Conservation (phyloP, 176 grass and related monocot species). For the Raddia distichophylla region DNA sequence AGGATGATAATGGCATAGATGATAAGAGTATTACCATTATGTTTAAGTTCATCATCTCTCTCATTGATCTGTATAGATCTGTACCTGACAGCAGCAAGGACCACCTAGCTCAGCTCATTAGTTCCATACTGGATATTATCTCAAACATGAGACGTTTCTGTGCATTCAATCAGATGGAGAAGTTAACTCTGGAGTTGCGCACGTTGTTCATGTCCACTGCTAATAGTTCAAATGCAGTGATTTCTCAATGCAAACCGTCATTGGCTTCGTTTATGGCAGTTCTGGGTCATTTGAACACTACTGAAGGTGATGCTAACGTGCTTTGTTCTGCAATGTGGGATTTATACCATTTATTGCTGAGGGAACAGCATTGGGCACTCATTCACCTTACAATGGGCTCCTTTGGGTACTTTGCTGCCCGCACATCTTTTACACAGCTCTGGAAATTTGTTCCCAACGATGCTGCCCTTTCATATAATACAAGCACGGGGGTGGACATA, state of each 20-base stretch:
- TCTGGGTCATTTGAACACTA: slow-evolving; percentile 68
- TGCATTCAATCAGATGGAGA: slow-evolving; percentile 60
- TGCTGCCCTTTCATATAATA: slow-evolving; percentile 81
- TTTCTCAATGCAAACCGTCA: slow-evolving; percentile 72
- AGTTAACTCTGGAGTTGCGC: slow-evolving; percentile 65
- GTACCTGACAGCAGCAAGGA: slow-evolving; percentile 47
- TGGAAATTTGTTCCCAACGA: slow-evolving; percentile 82
- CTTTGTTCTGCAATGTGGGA: slow-evolving; percentile 68
- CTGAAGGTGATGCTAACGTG: slow-evolving; percentile 55
- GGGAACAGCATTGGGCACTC: slow-evolving; percentile 76
- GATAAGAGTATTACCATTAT: slow-evolving; percentile 51
- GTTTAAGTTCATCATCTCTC: slow-evolving; percentile 61
- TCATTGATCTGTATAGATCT: slow-evolving; percentile 69
- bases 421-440: slow-evolving; percentile 79
- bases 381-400: slow-evolving; percentile 70
- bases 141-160: slow-evolving; percentile 66
- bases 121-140: slow-evolving; percentile 71
- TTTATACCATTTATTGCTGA: slow-evolving; percentile 74
- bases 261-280: slow-evolving; percentile 78
- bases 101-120: slow-evolving; percentile 61
- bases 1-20: slow-evolving; percentile 52
- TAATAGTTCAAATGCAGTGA: slow-evolving; percentile 44
- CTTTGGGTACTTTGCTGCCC: slow-evolving; percentile 87
- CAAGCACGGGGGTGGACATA: slow-evolving; percentile 47
- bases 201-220: slow-evolving; percentile 49